Evolutionary conservation across 768 basidiomycete genomes (phyloP), one percentile per base, ranked within the genome.

Genomic region (Leccinellum luteum): DNA sequence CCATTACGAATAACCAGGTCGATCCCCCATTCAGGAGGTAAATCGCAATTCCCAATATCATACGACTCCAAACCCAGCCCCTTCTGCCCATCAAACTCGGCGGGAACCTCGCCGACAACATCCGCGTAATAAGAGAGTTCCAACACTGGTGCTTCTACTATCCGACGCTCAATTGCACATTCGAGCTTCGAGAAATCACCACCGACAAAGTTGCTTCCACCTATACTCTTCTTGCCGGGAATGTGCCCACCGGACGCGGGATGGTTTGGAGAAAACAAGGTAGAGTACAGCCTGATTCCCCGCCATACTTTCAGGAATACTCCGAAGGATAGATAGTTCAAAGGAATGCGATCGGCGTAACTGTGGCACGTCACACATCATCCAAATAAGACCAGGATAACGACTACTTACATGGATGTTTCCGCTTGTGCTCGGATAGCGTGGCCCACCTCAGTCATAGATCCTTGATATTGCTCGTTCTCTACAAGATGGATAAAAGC

Each of bases 11-110:
- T 76, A 17, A 87, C 80, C 17, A 98, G 63, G 66, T 98, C 92
- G 25, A 97, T 75, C 3, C 95, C 96, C 92, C 94, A 98, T 67
- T 98, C 92, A 6, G 96, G 96, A 21, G 90, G 79, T 43, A 87
- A 67, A 65, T 91, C 94, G 1, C 92, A 89, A 66, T 97, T 97
- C 3, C 92, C 94, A 51, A 94, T 79, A 60, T 93, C 87, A 66
- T 82, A 77, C 6, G 79, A 71, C 56, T 84, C 83, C 17, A 73
- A 60, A 52, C 72, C 73, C 55, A 68, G 64, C 9, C 69, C 73
- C 14, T 63, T 58, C 28, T 73, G 57, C 48, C 68, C 66, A 57
- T 67, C 51, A 63, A 63, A 44, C 54, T 74, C 66, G 48, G 66
- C 53, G 28, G 90, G 87, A 4, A 92, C 90, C 28, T 83, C 78